phyloP scores from a whole-genome alignment of 176 grass and related monocot genomes.

The Panicum miliaceum region DNA sequence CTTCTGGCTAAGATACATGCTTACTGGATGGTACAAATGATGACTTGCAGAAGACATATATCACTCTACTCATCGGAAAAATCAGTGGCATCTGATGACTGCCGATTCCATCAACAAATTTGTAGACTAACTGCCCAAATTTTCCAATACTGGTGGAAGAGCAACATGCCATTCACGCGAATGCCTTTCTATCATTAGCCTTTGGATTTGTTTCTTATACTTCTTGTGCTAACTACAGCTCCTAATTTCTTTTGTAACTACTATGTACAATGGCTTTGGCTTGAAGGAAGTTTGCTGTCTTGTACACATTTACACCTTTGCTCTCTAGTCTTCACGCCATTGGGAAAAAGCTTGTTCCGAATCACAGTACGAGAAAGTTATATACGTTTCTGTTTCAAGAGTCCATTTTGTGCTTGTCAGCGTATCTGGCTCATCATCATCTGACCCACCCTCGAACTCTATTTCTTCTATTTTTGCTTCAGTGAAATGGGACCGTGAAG shows the following conservation, averaged over 20 bases:
- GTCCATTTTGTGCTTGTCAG: neutral
- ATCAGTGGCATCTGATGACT: neutral
- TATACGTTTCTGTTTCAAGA: neutral
- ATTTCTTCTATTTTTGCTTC: too few species aligned
- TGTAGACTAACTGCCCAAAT: constrained; percentile 16
- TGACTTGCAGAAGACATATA: neutral
- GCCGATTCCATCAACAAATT: neutral
- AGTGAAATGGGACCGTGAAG: too few species aligned
- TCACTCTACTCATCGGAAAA: neutral
- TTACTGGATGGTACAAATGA: constrained; percentile 99
- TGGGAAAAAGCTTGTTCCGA: neutral
- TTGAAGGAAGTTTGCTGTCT: neutral
- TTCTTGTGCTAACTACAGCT: constrained; percentile 24
- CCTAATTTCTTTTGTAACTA: neutral
- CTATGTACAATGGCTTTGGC: constrained; percentile 16
- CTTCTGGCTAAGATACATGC: constrained; percentile 83
- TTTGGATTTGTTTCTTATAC: neutral
- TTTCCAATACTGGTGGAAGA: constrained; percentile 8
- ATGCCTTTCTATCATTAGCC: neutral
- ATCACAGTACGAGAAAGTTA: neutral
- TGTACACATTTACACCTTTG: neutral
- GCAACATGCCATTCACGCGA: neutral
- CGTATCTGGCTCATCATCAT: neutral
- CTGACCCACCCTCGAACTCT: too few species aligned
- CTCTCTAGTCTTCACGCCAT: neutral